Conservation (phyloP, 2,329 filamentous ascomycete species). For the Arthroderma sp. region DNA sequence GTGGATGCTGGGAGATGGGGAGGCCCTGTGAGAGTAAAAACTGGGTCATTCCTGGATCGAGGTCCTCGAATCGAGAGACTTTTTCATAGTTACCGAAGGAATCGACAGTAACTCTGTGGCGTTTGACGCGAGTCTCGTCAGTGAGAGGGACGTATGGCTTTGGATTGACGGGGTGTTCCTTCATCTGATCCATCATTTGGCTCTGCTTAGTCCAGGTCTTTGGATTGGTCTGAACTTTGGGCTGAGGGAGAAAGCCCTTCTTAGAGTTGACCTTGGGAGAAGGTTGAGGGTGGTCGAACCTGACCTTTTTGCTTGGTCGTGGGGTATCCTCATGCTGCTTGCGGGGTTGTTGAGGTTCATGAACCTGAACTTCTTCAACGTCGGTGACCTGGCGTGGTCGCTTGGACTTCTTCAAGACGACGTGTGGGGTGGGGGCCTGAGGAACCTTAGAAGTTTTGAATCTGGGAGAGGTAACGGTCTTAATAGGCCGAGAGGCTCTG, state of each 20-base stretch:
- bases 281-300: not conserved
- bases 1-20: not conserved
- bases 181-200: not conserved
- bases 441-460: too few species aligned
- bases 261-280: not conserved
- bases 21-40: not conserved
- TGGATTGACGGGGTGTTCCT: not conserved
- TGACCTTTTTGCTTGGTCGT: not conserved
- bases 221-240: not conserved
- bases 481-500: not conserved
- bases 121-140: not conserved
- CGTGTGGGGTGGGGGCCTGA: too few species aligned
- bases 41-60: not conserved
- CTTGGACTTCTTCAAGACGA: not conserved
- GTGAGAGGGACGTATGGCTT: not conserved
- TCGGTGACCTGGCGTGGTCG: not conserved
- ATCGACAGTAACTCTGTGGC: constrained; percentile 10
- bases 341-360: not conserved
- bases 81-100: constrained; percentile 9
- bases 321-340: not conserved
- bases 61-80: not conserved
- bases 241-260: not conserved
- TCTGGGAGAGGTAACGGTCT: too few species aligned
- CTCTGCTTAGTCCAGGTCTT: not conserved
- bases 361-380: not conserved